Conservation (phyloP, 352 stramenopile species). For the Phytophthora europaea region DNA sequence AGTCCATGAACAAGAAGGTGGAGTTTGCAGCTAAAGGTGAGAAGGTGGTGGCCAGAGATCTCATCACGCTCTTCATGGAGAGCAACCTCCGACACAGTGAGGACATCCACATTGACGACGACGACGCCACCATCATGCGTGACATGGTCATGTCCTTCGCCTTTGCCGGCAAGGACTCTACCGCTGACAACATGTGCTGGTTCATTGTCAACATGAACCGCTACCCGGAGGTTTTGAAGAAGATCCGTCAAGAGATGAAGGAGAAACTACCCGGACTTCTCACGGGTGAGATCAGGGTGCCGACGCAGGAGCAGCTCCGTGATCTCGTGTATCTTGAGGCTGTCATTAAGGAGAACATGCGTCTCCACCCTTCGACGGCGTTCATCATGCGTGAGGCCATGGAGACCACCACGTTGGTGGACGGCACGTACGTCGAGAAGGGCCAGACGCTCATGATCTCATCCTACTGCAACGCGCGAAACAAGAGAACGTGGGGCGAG, state of each 20-base stretch:
- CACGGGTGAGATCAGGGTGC: slow-evolving; percentile 35
- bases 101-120: slow-evolving; percentile 33
- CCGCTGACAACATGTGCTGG: slow-evolving; percentile 71
- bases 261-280: slow-evolving; percentile 46
- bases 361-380: slow-evolving; percentile 68
- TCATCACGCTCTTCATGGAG: slow-evolving; percentile 55
- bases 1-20: slow-evolving; percentile 52
- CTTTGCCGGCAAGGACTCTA: slow-evolving; percentile 84
- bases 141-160: slow-evolving; percentile 85
- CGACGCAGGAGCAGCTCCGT: slow-evolving; percentile 52
- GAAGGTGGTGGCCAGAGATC: slow-evolving; percentile 51
- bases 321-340: slow-evolving; percentile 71
- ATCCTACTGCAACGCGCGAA: slow-evolving; percentile 45
- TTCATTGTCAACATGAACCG: slow-evolving; percentile 75
- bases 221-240: slow-evolving; percentile 56
- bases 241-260: slow-evolving; percentile 68
- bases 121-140: slow-evolving; percentile 57
- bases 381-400: slow-evolving; percentile 63
- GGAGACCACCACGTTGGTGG: slow-evolving; percentile 39
- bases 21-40: slow-evolving; percentile 63
- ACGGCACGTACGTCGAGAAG: slow-evolving; percentile 42
- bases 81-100: slow-evolving; percentile 42
- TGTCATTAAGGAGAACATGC: slow-evolving; percentile 71
- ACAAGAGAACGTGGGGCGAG: slow-evolving; percentile 51
- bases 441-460: slow-evolving; percentile 38